These are phyloP conservation scores for Clavulina sp. DNA, from an alignment of 768 basidiomycete genomes.

Conservation along the genomic window DNA sequence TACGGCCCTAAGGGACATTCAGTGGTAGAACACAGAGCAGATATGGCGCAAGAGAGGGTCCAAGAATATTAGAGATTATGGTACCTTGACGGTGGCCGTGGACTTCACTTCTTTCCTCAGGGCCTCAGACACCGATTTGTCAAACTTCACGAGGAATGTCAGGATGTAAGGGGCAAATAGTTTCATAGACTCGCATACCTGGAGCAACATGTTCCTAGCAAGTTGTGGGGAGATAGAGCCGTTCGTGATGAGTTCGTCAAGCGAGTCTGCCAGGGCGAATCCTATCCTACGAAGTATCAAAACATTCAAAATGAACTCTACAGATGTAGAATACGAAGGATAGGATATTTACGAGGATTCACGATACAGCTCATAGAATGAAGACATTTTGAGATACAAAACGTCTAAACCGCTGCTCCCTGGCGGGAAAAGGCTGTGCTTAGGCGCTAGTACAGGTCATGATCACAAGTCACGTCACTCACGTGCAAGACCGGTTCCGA, in stretches of 20 bases:
- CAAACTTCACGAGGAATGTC: slow-evolving; percentile 41
- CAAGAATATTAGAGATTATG: slow-evolving; percentile 10
- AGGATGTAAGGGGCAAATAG: not conserved
- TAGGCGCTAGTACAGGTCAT: too few relatives aligned
- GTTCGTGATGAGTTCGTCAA: slow-evolving; percentile 94
- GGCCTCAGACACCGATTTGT: slow-evolving; percentile 85
- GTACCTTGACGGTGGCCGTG: slow-evolving; percentile 82
- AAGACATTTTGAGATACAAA: not conserved
- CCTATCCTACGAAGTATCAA: slow-evolving; percentile 85
- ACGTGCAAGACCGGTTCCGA: too few relatives aligned
- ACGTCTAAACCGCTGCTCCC: too few relatives aligned
- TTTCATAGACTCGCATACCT: slow-evolving; percentile 35
- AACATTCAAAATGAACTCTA: too few relatives aligned
- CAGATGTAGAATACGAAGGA: not conserved
- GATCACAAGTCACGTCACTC: too few relatives aligned
- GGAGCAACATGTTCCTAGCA: slow-evolving; percentile 96
- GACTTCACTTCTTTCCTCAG: slow-evolving; percentile 88
- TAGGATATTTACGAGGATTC: slow-evolving; percentile 12
- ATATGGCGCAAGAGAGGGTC: slow-evolving; percentile 1
- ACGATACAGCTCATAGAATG: slow-evolving; percentile 18
- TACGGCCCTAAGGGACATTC: slow-evolving; percentile 42
- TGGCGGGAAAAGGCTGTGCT: too few relatives aligned
- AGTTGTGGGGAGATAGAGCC: slow-evolving; percentile 94
- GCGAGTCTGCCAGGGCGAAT: slow-evolving; percentile 90
- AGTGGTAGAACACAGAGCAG: not conserved